Conservation (phyloP, 805 yeast genomes). For the Saccharomycopsis javanensis region DNA sequence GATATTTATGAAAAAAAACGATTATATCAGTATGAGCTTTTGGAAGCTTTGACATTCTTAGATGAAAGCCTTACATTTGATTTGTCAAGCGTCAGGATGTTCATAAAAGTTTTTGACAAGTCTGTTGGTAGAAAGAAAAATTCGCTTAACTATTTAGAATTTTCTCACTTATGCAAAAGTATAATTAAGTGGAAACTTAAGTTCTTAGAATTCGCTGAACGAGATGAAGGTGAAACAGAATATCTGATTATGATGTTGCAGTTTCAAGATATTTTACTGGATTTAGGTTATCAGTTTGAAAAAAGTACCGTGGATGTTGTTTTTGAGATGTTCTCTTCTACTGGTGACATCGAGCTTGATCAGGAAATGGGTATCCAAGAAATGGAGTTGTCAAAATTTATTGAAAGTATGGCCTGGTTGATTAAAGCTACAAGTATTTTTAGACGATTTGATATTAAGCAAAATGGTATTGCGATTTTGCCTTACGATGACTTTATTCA, state of each 20-base stretch:
- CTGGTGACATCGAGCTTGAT: constrained; percentile 19
- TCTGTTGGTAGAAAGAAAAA: constrained; percentile 27
- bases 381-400: constrained; percentile 68
- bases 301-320: constrained; percentile 48
- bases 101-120: constrained; percentile 54
- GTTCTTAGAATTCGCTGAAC: constrained; percentile 47
- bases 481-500: constrained; percentile 58
- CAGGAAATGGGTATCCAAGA: constrained; percentile 23
- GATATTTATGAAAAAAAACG: not conserved
- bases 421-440: constrained; percentile 69
- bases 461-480: constrained; percentile 62
- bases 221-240: constrained; percentile 39
- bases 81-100: constrained; percentile 46
- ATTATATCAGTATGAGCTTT: not conserved
- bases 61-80: constrained; percentile 38
- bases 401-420: constrained; percentile 71
- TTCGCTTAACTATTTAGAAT: constrained; percentile 47
- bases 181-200: constrained; percentile 58
- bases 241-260: constrained; percentile 55
- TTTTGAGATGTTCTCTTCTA: constrained; percentile 37
- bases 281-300: constrained; percentile 57
- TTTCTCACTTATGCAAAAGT: constrained; percentile 60
- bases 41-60: not conserved
- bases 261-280: constrained; percentile 48
- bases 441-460: constrained; percentile 66